These are phyloP conservation scores for Kalmanozyma brasiliensis DNA, from an alignment of 1,284 basidiomycete genomes.

Conservation along the genomic window DNA sequence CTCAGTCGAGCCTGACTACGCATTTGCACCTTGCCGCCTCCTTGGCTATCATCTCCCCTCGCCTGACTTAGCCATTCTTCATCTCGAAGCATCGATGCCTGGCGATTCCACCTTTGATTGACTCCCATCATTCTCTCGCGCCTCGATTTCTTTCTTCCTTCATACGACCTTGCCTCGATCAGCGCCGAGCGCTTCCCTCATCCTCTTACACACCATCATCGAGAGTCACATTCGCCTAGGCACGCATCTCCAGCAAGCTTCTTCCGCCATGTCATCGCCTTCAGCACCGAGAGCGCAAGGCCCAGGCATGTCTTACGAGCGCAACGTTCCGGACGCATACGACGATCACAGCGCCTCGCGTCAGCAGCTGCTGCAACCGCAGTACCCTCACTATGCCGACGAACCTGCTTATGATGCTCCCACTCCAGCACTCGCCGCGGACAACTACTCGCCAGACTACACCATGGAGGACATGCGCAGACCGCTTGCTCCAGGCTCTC, in stretches of 20 bases:
- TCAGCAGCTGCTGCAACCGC: slow-evolving; percentile 11
- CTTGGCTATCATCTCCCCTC: no score
- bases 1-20: no score
- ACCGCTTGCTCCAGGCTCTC: slow-evolving; percentile 9
- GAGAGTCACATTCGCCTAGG: no score
- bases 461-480: slow-evolving; percentile 46
- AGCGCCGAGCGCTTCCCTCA: not conserved
- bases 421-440: slow-evolving; percentile 33
- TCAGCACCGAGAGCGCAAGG: slow-evolving; percentile 14
- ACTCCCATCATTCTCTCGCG: not conserved
- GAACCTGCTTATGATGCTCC: slow-evolving; percentile 27
- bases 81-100: no score
- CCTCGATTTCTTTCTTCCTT: not conserved
- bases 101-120: no score
- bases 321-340: slow-evolving; percentile 10
- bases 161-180: not conserved
- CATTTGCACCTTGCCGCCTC: no score
- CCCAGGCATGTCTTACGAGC: slow-evolving; percentile 17
- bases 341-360: slow-evolving; percentile 11
- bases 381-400: slow-evolving; percentile 16
- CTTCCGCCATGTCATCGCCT: slow-evolving; percentile 21
- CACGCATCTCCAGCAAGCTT: not conserved
- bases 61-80: not conserved
- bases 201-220: not conserved
- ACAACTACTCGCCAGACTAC: slow-evolving; percentile 37